A percentile compares a stretch with the other conserved stretches of the same genome.
phyloP scores from a whole-genome alignment of 371 early-diverging fungal genomes.

The Phascolomyces articulosus region DNA sequence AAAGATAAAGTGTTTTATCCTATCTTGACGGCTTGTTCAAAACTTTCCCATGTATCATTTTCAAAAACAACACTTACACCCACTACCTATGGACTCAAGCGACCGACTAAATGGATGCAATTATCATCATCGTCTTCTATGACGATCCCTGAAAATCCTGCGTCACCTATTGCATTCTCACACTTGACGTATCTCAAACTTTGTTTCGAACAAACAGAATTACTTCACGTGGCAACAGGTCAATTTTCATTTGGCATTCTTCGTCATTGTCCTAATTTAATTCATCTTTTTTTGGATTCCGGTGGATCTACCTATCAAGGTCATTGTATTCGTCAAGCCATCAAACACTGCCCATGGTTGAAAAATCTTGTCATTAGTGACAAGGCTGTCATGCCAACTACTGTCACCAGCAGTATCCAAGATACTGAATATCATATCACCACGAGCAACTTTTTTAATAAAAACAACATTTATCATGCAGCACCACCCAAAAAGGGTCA shows the following conservation, averaged over 20 bases:
- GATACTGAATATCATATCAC: neutral
- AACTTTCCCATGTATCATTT: neutral
- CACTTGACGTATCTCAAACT: neutral
- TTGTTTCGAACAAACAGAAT: too few relatives aligned
- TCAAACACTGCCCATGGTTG: neutral
- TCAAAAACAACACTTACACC: neutral
- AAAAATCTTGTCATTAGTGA: neutral
- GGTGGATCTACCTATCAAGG: neutral
- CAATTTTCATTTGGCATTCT: neutral
- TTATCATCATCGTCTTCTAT: too few relatives aligned
- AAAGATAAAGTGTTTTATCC: neutral
- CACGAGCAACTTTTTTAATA: neutral
- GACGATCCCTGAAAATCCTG: too few relatives aligned
- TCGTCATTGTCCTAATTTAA: neutral
- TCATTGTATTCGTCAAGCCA: neutral
- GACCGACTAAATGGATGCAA: too few relatives aligned
- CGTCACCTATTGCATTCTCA: neutral
- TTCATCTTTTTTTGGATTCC: neutral
- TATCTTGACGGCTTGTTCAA: neutral
- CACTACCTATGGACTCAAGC: neutral
- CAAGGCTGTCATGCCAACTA: neutral
- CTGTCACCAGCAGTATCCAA: neutral
- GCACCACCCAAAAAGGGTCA: neutral
- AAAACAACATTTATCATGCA: neutral
- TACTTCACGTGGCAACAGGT: too few relatives aligned